Evolutionary conservation across 768 basidiomycete species (phyloP).

Genomic region (Saitozyma podzolica): DNA sequence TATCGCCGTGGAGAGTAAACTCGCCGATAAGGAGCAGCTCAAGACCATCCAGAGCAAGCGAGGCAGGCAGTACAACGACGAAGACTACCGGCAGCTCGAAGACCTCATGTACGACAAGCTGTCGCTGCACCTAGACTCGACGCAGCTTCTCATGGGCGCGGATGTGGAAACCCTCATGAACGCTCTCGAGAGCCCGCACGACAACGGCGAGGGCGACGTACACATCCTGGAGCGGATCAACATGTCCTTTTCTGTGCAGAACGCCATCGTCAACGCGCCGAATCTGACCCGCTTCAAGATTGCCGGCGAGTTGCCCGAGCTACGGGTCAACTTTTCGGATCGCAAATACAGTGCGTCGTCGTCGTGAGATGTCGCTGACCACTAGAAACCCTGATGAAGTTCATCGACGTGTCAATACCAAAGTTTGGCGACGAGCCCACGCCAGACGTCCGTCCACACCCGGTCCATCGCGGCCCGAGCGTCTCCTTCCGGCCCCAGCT

Average conservation of each 20-base stretch:
- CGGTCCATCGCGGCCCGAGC: neutral
- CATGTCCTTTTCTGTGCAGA: constrained; percentile 83
- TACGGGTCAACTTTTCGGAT: constrained; percentile 71
- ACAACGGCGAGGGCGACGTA: constrained; percentile 58
- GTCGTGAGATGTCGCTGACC: constrained; percentile 10
- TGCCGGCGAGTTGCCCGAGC: constrained; percentile 78
- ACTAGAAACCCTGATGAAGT: constrained; percentile 80
- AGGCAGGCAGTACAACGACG: constrained; percentile 77
- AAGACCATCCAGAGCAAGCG: constrained; percentile 77
- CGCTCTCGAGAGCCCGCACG: constrained; percentile 64
- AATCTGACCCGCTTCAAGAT: constrained; percentile 86
- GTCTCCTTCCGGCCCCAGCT: constrained; percentile 15
- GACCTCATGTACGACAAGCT: constrained; percentile 94
- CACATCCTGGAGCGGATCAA: constrained; percentile 91
- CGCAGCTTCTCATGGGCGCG: constrained; percentile 87
- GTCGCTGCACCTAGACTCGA: constrained; percentile 74
- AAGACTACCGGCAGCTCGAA: constrained; percentile 81
- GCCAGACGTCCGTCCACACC: constrained; percentile 2
- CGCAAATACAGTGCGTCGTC: constrained; percentile 50
- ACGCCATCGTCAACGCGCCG: constrained; percentile 81
- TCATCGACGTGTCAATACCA: constrained; percentile 88
- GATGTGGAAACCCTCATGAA: constrained; percentile 76
- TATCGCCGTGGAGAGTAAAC: constrained; percentile 85
- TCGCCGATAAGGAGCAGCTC: constrained; percentile 79
- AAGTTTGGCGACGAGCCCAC: constrained; percentile 62